These are phyloP conservation scores for Pyrenula aspistea DNA, from an alignment of 495 filamentous ascomycete genomes.

Conservation along the genomic window DNA sequence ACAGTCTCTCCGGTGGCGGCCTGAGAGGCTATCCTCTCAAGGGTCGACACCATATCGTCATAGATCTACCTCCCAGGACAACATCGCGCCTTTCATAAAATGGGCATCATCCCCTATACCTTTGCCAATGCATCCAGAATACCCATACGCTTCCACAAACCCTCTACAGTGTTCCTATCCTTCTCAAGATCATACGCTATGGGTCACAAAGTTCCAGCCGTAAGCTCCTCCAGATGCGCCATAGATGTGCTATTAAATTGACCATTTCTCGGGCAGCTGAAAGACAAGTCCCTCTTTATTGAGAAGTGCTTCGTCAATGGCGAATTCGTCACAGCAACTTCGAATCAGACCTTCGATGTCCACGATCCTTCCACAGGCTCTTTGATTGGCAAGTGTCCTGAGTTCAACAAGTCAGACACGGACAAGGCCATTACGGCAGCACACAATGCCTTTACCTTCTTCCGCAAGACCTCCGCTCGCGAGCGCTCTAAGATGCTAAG, in stretches of 20 bases:
- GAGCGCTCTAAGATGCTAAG: slow-evolving; percentile 64
- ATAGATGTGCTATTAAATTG: background rate
- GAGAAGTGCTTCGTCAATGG: slow-evolving; percentile 76
- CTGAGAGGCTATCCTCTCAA: too few relatives aligned
- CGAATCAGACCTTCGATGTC: slow-evolving; percentile 71
- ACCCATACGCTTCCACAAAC: background rate
- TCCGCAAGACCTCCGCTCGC: slow-evolving; percentile 63
- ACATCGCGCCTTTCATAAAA: background rate
- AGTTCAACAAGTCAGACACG: slow-evolving; percentile 64
- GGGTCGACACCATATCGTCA: background rate
- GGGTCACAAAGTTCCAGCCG: slow-evolving; percentile 28
- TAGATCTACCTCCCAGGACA: background rate
- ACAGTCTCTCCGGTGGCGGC: too few relatives aligned
- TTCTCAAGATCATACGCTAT: slow-evolving; percentile 13
- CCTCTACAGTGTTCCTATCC: background rate
- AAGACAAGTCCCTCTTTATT: slow-evolving; percentile 72
- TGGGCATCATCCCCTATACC: background rate
- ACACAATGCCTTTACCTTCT: slow-evolving; percentile 59
- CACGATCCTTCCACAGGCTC: slow-evolving; percentile 71
- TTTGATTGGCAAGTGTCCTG: slow-evolving; percentile 70
- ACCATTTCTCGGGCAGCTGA: slow-evolving; percentile 44
- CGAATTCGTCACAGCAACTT: slow-evolving; percentile 65
- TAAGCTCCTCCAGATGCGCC: slow-evolving; percentile 8
- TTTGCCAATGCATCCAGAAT: background rate
- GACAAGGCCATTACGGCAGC: slow-evolving; percentile 69